Evolutionary conservation across 140 eudicot genomes (phyloP).

Genomic region (Senecio squalidus): DNA sequence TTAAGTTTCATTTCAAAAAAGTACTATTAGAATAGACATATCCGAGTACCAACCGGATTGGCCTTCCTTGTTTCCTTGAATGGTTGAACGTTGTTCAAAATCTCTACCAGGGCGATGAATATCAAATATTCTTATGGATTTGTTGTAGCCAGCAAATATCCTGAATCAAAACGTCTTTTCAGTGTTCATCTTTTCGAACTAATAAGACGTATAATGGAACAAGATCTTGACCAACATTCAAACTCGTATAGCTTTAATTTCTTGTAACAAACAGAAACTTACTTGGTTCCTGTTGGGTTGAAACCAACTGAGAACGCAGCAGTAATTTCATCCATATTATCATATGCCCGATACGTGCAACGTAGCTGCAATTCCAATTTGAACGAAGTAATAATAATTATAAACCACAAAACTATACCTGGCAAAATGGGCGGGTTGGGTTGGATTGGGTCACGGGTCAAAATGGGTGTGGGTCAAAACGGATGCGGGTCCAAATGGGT

Average conservation of each 20-base stretch:
- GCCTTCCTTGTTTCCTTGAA: constrained; percentile 82
- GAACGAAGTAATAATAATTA: neutral
- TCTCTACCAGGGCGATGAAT: constrained; percentile 97
- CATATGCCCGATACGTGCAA: constrained; percentile 95
- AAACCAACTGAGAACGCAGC: constrained; percentile 90
- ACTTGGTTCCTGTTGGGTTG: constrained; percentile 85
- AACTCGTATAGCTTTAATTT: neutral
- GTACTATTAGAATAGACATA: neutral
- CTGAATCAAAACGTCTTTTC: constrained; percentile 35
- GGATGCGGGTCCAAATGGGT: too few relatives aligned
- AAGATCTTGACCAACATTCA: constrained; percentile 5
- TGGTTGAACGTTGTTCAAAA: constrained; percentile 72
- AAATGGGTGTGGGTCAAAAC: too few relatives aligned
- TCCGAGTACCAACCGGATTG: constrained; percentile 58
- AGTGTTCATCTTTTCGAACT: neutral
- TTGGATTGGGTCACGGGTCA: too few relatives aligned
- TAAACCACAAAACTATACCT: neutral
- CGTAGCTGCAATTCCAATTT: constrained; percentile 61
- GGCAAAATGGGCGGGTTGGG: too few relatives aligned
- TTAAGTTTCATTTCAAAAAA: neutral
- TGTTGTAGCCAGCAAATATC: constrained; percentile 93
- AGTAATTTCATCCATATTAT: constrained; percentile 93
- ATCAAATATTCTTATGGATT: constrained; percentile 74
- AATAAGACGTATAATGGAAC: neutral
- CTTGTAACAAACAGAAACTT: constrained; percentile 15